Percentiles rank a stretch among this genome's conserved stretches.
Conservation (phyloP, 2,329 filamentous ascomycete genomes). For the Trichothecium sympodiale region DNA sequence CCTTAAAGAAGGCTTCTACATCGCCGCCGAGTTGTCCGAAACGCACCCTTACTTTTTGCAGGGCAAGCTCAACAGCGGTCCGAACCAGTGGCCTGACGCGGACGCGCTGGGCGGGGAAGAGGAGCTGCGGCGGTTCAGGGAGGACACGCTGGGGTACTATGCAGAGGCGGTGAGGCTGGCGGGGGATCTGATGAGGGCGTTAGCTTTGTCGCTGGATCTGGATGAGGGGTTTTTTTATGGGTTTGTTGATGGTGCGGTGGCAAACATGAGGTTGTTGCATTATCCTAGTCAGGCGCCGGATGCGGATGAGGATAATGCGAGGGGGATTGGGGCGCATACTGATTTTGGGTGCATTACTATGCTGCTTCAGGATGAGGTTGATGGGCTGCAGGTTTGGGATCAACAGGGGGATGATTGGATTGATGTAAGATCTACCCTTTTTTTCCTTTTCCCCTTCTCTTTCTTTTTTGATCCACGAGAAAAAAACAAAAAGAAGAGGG, state of each 20-base stretch:
- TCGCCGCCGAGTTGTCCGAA: conserved; percentile 26
- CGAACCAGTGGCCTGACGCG: conserved; percentile 31
- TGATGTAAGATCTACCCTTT: conserved; percentile 12
- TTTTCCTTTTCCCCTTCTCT: too few species aligned
- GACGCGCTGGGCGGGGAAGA: too few species aligned
- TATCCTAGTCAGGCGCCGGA: conserved; percentile 32
- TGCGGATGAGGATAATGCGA: conserved; percentile 18
- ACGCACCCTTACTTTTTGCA: conserved; percentile 28
- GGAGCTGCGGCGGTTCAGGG: conserved; percentile 20
- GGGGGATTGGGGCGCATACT: conserved; percentile 37
- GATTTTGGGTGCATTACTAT: conserved; percentile 47
- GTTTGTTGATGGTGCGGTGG: conserved; percentile 31
- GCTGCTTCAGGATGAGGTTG: conserved; percentile 37
- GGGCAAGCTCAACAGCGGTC: conserved; percentile 27
- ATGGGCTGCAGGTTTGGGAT: conserved; percentile 41
- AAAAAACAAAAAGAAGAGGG: too few species aligned
- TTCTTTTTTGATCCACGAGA: too few species aligned
- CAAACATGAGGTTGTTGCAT: conserved; percentile 33
- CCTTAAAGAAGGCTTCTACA: conserved; percentile 29
- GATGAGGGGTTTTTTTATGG: conserved; percentile 29
- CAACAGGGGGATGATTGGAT: conserved; percentile 30
- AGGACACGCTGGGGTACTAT: conserved; percentile 28
- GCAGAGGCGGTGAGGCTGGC: conserved; percentile 26
- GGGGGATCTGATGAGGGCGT: conserved; percentile 25
- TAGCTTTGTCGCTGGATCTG: conserved; percentile 29